These are phyloP conservation scores for Trichoderma cornu-damae DNA, from an alignment of 2,329 filamentous ascomycete species.

Conservation along the genomic window DNA sequence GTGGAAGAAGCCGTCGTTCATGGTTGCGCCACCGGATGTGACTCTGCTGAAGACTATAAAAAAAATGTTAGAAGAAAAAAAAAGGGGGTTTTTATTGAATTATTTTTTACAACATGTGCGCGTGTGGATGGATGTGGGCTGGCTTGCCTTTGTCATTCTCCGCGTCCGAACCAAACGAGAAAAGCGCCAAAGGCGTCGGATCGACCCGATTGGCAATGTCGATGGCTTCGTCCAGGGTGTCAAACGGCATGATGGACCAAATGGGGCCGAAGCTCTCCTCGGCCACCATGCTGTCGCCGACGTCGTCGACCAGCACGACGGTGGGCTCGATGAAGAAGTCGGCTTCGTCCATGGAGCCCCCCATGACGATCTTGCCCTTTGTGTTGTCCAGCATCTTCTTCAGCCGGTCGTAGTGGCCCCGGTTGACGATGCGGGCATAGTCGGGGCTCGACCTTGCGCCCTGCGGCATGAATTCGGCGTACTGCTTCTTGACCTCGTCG, in stretches of 20 bases:
- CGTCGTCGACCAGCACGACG: constrained; percentile 72
- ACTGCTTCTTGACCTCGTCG: constrained; percentile 63
- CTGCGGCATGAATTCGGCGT: constrained; percentile 75
- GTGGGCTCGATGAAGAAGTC: constrained; percentile 87
- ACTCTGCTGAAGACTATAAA: constrained; percentile 35
- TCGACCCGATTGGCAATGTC: constrained; percentile 73
- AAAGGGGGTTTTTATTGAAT: too few relatives aligned
- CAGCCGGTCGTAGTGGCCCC: constrained; percentile 70
- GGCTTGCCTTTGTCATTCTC: constrained; percentile 68
- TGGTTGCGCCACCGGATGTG: constrained; percentile 46
- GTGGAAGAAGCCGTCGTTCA: constrained; percentile 47
- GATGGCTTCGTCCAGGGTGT: constrained; percentile 81
- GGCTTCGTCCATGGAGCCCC: constrained; percentile 74
- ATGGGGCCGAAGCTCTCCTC: constrained; percentile 94
- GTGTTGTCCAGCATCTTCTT: constrained; percentile 87
- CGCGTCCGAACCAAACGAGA: constrained; percentile 74
- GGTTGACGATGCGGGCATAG: constrained; percentile 75
- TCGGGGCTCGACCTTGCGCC: constrained; percentile 75
- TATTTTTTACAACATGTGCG: neutral
- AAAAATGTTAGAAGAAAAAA: neutral
- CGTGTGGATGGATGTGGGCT: constrained; percentile 27
- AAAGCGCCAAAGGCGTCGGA: constrained; percentile 76
- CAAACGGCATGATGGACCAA: constrained; percentile 73
- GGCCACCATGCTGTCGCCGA: constrained; percentile 66
- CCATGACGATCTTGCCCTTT: constrained; percentile 78